Evolutionary conservation across 2,329 filamentous ascomycete species (phyloP).

Genomic region (Lecanicillium sp.): DNA sequence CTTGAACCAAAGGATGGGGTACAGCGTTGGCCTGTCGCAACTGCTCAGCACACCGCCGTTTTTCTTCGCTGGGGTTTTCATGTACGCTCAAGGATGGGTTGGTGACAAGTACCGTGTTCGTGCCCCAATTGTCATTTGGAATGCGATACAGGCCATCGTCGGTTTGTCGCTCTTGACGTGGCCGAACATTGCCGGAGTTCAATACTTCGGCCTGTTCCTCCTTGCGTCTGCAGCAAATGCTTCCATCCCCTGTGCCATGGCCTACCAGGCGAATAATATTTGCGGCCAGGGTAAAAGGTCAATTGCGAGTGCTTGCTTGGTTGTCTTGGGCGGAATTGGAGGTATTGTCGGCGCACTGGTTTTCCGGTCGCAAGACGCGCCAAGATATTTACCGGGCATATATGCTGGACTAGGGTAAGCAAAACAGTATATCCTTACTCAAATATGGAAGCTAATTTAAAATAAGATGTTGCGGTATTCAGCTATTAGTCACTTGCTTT

Average conservation of each 20-base stretch:
- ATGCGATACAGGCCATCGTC: slow-evolving; percentile 9
- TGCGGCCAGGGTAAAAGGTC: slow-evolving; percentile 17
- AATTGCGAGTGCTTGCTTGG: slow-evolving; percentile 14
- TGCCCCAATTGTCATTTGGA: slow-evolving; percentile 13
- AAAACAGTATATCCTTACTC: too few relatives aligned
- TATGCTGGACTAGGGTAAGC: too few relatives aligned
- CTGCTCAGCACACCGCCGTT: slow-evolving; percentile 18
- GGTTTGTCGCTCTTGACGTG: slow-evolving; percentile 13
- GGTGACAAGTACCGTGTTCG: slow-evolving; percentile 15
- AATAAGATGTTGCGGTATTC: too few relatives aligned
- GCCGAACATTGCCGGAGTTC: slow-evolving; percentile 6
- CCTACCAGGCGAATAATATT: slow-evolving; percentile 16
- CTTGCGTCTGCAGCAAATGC: slow-evolving; percentile 12
- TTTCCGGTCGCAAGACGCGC: slow-evolving; percentile 13
- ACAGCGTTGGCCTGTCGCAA: slow-evolving; percentile 11
- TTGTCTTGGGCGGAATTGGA: slow-evolving; percentile 15
- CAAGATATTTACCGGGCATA: slow-evolving; percentile 10
- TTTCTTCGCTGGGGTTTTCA: slow-evolving; percentile 14
- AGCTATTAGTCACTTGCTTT: too few relatives aligned
- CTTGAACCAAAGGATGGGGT: slow-evolving; percentile 13
- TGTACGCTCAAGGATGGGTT: slow-evolving; percentile 12
- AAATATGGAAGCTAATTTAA: too few relatives aligned
- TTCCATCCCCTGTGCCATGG: slow-evolving; percentile 10
- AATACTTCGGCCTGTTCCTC: slow-evolving; percentile 17
- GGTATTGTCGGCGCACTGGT: slow-evolving; percentile 14